Evolutionary conservation across 331 rosid genomes (phyloP), one percentile per base, ranked within the genome.

Genomic region (Malus hybrid): DNA sequence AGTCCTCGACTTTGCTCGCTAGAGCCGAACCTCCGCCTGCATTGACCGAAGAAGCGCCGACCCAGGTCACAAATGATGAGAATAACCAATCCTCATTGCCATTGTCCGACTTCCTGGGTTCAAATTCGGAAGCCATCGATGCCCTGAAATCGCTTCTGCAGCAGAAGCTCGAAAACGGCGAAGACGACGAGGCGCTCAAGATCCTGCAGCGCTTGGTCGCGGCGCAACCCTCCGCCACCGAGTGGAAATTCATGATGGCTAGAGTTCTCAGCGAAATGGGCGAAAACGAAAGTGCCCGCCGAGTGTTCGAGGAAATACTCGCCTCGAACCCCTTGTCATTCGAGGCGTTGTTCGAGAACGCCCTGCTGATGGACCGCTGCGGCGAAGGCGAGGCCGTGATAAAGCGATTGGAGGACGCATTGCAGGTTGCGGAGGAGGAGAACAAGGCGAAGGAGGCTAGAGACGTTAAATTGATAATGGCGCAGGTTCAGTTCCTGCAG

Each of bases 341-440:
- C 39, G 98, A 94, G 80, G 97, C 95, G 2, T 73, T 91, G 77
- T 94, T 94, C 28, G 98, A 91, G 76, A 94, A 94, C 34, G 93
- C 97, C 7, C 57, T 91, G 76, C 73, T 94, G 33, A 86, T 94
- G 97, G 98, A 94, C 77, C 90, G 92, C 42, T 68, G 73, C 16
- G 97, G 96, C 71, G 91, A 91, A 74, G 90, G 95, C 2, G 93
- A 87, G 66, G 87, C 87, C 0, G 95, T 86, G 71, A 66, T 90
- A 20, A 68, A 71, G 77, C 84, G 90, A 44, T 76, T 94, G 39
- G 90, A 90, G 79, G 95, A 82, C 77, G 96, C 96, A 34, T 65
- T 91, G 81, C 80, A 69, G 56, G 76, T 88, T 52, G 97, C 93
- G 3, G 86, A 87, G 87, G 90, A 81, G 67, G 87, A 87, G 22